These are phyloP conservation scores for Aureobasidium mangrovei DNA, from an alignment of 2,329 filamentous ascomycete genomes.

Conservation along the genomic window DNA sequence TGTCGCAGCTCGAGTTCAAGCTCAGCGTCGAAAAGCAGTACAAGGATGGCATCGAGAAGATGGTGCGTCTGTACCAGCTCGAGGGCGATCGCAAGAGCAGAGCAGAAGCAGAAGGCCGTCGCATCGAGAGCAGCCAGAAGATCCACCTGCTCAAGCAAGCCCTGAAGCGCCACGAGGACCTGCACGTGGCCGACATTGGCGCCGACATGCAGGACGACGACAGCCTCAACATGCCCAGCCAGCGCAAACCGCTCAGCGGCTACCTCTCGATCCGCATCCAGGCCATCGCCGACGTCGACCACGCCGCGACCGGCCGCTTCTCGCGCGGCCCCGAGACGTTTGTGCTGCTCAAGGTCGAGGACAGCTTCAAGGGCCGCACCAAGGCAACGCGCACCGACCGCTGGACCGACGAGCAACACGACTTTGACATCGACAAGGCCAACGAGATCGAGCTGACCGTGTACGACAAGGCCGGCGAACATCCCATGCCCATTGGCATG, in stretches of 20 bases:
- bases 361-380: conserved; percentile 81
- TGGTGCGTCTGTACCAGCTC: conserved; percentile 95
- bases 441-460: conserved; percentile 98
- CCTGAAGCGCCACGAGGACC: conserved; percentile 90
- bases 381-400: conserved; percentile 75
- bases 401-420: conserved; percentile 88
- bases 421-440: conserved; percentile 91
- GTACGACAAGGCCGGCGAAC: conserved; percentile 86
- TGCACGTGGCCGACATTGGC: conserved; percentile 82
- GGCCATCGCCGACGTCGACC: conserved; percentile 88
- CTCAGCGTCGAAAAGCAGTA: conserved; percentile 98
- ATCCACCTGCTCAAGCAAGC: conserved; percentile 93
- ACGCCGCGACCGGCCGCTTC: conserved; percentile 73
- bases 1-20: conserved; percentile 98
- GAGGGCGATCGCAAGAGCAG: conserved; percentile 95
- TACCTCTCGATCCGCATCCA: conserved; percentile 79
- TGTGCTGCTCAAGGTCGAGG: conserved; percentile 93
- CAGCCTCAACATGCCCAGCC: conserved; percentile 87
- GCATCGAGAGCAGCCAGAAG: conserved; percentile 95
- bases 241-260: conserved; percentile 91
- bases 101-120: conserved; percentile 78
- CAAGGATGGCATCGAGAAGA: conserved; percentile 97
- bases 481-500: conserved; percentile 86
- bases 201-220: conserved; percentile 79
- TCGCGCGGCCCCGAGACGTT: conserved; percentile 89